Conservation (phyloP, 352 stramenopile genomes). For the Globisporangium carolinianum region DNA sequence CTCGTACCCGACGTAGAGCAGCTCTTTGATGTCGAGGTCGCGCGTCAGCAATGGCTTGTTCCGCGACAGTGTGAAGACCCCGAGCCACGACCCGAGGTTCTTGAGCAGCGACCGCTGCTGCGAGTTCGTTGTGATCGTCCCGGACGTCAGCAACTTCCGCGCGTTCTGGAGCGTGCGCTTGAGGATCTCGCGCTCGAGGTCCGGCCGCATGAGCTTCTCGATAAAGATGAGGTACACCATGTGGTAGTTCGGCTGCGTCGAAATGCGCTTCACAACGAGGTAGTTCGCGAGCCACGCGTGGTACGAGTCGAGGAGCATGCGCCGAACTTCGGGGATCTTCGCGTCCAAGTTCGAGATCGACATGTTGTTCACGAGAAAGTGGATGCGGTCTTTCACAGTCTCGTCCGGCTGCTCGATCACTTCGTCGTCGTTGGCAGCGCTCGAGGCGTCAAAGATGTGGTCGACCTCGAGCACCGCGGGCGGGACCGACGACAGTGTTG, state of each 20-base stretch:
- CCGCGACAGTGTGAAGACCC: slow-evolving; percentile 95
- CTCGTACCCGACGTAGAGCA: slow-evolving; percentile 94
- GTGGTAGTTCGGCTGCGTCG: slow-evolving; percentile 98
- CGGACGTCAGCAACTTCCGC: slow-evolving; percentile 94
- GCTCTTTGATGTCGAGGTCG: slow-evolving; percentile 97
- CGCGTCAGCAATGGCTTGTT: slow-evolving; percentile 98
- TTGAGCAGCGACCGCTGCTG: slow-evolving; percentile 97
- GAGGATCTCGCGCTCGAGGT: slow-evolving; percentile 93
- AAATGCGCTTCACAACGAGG: slow-evolving; percentile 98
- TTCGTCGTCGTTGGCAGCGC: slow-evolving; percentile 51
- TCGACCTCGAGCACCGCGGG: slow-evolving; percentile 63
- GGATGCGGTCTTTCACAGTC: slow-evolving; percentile 93
- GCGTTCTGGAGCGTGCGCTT: slow-evolving; percentile 94
- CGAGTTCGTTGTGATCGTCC: slow-evolving; percentile 97
- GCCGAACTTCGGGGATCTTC: slow-evolving; percentile 95
- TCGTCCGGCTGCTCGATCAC: slow-evolving; percentile 68
- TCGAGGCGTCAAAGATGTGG: slow-evolving; percentile 81
- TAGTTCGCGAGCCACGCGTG: slow-evolving; percentile 99
- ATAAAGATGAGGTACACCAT: slow-evolving; percentile 97
- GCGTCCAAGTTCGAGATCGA: slow-evolving; percentile 95
- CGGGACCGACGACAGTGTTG: slow-evolving; percentile 21
- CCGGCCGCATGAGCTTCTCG: slow-evolving; percentile 91
- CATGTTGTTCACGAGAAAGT: slow-evolving; percentile 99
- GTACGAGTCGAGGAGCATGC: slow-evolving; percentile 90
- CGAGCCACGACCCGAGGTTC: slow-evolving; percentile 98